phyloP scores from a whole-genome alignment of 2,329 filamentous ascomycete species.

The Diaporthe australafricana region DNA sequence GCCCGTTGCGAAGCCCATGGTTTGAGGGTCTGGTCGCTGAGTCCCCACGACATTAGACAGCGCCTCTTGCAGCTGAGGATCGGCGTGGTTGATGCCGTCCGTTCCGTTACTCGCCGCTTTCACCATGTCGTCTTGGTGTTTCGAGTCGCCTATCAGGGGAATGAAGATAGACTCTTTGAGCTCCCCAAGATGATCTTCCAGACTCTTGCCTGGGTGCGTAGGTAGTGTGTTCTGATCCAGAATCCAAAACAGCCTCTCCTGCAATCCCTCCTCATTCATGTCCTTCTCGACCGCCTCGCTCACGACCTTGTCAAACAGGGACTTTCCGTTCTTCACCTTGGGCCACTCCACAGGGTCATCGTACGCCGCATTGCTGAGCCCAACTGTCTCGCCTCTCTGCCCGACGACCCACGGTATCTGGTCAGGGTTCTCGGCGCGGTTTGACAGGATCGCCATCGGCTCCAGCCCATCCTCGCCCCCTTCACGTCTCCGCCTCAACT shows the following conservation, averaged over 20 bases:
- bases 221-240: constrained; percentile 70
- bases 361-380: constrained; percentile 72
- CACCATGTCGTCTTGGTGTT: constrained; percentile 58
- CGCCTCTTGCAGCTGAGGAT: constrained; percentile 48
- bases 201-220: constrained; percentile 53
- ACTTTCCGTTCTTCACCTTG: constrained; percentile 67
- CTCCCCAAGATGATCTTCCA: constrained; percentile 64
- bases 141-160: constrained; percentile 64
- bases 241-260: constrained; percentile 63
- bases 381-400: constrained; percentile 64
- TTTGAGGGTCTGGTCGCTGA: constrained; percentile 49
- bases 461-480: constrained; percentile 48
- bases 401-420: constrained; percentile 69
- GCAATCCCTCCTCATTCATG: constrained; percentile 59
- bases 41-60: constrained; percentile 44
- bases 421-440: constrained; percentile 63
- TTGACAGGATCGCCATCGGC: constrained; percentile 71
- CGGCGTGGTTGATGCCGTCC: constrained; percentile 50
- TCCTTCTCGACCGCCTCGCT: constrained; percentile 51
- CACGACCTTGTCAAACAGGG: constrained; percentile 57
- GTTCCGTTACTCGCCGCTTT: constrained; percentile 48
- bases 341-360: constrained; percentile 67
- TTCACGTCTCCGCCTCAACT: constrained; percentile 53
- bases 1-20: constrained; percentile 64
- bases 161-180: constrained; percentile 73